Evolutionary conservation across 306 rosid genomes (phyloP).

Genomic region (Cucurbita pepo): DNA sequence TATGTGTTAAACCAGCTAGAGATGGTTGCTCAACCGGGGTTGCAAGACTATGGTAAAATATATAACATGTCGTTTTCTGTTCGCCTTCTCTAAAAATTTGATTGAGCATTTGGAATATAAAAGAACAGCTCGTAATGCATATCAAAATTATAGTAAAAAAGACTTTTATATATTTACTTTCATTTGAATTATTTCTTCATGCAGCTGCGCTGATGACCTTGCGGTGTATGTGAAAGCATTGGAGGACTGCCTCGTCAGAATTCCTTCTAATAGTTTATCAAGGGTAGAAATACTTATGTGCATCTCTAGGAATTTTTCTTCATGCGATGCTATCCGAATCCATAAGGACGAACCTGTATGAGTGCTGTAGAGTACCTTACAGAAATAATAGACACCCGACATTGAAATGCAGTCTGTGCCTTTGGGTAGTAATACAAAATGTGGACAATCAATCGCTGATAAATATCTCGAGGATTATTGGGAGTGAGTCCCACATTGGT

Average conservation of each 20-base stretch:
- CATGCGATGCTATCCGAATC: neutral
- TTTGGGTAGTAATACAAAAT: neutral
- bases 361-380: neutral
- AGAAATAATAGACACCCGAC: neutral
- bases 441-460: neutral
- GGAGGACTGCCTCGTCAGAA: conserved; percentile 46
- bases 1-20: conserved; percentile 85
- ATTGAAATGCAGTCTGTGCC: neutral
- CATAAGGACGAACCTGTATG: neutral
- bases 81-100: conserved; percentile 1
- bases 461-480: too few species aligned
- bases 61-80: conserved; percentile 3
- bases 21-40: conserved; percentile 99
- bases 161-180: neutral
- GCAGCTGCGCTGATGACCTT: conserved; percentile 69
- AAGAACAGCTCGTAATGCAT: neutral
- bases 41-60: conserved; percentile 68
- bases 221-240: conserved; percentile 52
- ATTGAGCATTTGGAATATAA: neutral
- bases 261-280: conserved; percentile 78
- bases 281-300: conserved; percentile 33
- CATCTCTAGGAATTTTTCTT: neutral
- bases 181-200: conserved; percentile 11
- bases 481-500: too few species aligned
- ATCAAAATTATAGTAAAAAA: neutral